phyloP scores from a whole-genome alignment of 305 asterid species.

The Fraxinus floribunda region DNA sequence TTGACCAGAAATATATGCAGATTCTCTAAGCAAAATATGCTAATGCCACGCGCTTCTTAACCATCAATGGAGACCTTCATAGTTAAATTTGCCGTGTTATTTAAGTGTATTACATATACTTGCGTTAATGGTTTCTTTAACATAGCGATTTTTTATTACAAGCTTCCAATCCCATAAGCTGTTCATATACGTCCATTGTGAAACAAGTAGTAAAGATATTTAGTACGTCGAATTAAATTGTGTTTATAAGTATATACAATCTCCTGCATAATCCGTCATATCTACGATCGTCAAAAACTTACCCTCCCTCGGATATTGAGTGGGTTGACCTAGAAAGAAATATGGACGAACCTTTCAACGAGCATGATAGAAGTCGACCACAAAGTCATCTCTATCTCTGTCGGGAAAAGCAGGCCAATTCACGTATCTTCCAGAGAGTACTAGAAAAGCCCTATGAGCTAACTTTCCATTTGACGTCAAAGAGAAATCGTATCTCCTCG shows the following conservation, averaged over 20 bases:
- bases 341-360: background rate
- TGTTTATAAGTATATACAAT: background rate
- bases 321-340: background rate
- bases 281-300: background rate
- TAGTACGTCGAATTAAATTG: background rate
- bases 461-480: background rate
- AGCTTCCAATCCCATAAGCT: background rate
- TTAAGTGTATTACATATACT: conserved; percentile 3
- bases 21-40: background rate
- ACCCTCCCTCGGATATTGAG: background rate
- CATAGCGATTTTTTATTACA: background rate
- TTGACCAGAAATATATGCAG: conserved; percentile 20
- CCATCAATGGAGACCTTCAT: background rate
- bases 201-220: background rate
- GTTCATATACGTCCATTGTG: background rate
- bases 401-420: background rate
- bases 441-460: background rate
- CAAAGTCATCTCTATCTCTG: background rate
- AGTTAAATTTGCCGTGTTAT: conserved; percentile 14
- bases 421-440: background rate
- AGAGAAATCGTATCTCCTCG: background rate
- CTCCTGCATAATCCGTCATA: background rate
- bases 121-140: background rate
- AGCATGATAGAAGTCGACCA: background rate
- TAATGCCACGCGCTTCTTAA: conserved; percentile 20